phyloP scores from a whole-genome alignment of 2,329 filamentous ascomycete species.

The Aspergillus candidus region DNA sequence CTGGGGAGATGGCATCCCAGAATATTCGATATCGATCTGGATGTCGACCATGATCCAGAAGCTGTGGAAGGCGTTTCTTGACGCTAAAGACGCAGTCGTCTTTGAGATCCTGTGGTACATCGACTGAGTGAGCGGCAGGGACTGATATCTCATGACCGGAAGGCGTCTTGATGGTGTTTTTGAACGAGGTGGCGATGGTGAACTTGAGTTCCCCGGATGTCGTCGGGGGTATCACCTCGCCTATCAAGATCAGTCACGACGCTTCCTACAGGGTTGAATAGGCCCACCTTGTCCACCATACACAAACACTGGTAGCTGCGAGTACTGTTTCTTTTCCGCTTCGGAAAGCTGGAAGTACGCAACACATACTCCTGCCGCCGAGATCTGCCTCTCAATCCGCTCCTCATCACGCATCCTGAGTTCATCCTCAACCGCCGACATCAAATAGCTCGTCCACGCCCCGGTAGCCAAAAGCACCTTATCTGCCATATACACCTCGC shows the following conservation, averaged over 20 bases:
- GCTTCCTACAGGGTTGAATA: background rate
- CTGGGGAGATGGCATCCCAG: slow-evolving; percentile 58
- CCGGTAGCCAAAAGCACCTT: slow-evolving; percentile 52
- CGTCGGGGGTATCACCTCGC: slow-evolving; percentile 46
- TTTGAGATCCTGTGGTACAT: slow-evolving; percentile 38
- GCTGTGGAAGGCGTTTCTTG: slow-evolving; percentile 19
- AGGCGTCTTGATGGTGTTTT: slow-evolving; percentile 44
- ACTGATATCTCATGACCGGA: slow-evolving; percentile 50
- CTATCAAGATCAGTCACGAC: slow-evolving; percentile 7
- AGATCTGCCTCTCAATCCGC: slow-evolving; percentile 48
- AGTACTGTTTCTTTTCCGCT: slow-evolving; percentile 45
- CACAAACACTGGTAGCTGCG: slow-evolving; percentile 50
- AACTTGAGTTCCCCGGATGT: slow-evolving; percentile 52
- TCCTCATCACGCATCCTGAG: slow-evolving; percentile 42
- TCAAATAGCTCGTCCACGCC: slow-evolving; percentile 51
- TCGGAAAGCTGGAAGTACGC: slow-evolving; percentile 52
- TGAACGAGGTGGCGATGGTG: slow-evolving; percentile 55
- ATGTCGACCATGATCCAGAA: slow-evolving; percentile 25
- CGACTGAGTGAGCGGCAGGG: slow-evolving; percentile 44
- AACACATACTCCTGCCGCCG: slow-evolving; percentile 55
- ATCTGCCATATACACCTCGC: slow-evolving; percentile 45
- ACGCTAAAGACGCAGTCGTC: slow-evolving; percentile 32
- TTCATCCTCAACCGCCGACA: slow-evolving; percentile 46
- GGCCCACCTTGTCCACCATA: slow-evolving; percentile 38
- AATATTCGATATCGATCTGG: slow-evolving; percentile 44